phyloP scores from a whole-genome alignment of 176 grass and related monocot species.

The Miscanthus lutarioriparius region DNA sequence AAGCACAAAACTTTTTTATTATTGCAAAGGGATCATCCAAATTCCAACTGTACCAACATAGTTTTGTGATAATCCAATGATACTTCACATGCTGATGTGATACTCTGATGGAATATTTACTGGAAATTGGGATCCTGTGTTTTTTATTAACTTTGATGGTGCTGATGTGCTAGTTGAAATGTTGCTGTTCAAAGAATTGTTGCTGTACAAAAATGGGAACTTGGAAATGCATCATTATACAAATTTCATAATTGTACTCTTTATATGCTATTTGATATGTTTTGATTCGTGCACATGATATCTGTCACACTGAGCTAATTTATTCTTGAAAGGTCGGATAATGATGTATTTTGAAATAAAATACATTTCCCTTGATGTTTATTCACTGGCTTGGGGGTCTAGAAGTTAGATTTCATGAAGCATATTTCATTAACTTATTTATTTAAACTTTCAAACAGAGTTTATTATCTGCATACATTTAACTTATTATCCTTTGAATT shows the following conservation, averaged over 20 bases:
- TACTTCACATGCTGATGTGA: neutral
- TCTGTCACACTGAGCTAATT: neutral
- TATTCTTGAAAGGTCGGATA: neutral
- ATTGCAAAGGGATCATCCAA: neutral
- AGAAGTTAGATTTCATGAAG: constrained; percentile 7
- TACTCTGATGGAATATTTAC: neutral
- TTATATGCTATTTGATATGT: constrained; percentile 11
- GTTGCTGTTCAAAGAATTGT: neutral
- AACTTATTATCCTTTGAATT: neutral
- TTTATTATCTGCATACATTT: neutral
- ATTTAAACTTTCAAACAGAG: constrained; percentile 6
- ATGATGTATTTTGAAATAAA: neutral
- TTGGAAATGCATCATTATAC: neutral
- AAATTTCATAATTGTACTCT: neutral
- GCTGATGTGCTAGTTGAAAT: neutral
- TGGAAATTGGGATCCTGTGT: constrained; percentile 12
- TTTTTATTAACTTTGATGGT: constrained; percentile 1
- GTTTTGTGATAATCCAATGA: neutral
- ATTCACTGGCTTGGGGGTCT: neutral
- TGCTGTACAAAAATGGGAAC: neutral
- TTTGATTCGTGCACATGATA: neutral
- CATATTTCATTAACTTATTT: constrained; percentile 17
- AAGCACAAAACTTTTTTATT: neutral
- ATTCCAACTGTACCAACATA: neutral
- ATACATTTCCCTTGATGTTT: constrained; percentile 20